Conservation (phyloP, 495 filamentous ascomycete genomes). For the Aspergillus sparsus region DNA sequence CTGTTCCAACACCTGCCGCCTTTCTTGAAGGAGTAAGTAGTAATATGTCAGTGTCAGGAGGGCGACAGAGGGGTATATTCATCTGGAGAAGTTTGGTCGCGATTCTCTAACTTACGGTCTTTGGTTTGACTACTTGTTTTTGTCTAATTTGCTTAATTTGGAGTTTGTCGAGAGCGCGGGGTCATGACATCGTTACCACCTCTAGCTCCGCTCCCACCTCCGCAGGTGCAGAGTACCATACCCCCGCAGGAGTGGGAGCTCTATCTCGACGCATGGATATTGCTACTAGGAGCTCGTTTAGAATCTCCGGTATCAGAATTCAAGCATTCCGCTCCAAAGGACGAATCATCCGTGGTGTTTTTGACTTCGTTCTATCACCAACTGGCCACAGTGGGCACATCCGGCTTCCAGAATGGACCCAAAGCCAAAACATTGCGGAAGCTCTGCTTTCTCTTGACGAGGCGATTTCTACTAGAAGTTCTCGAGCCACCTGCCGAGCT, state of each 20-base stretch:
- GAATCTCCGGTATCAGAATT: constrained; percentile 58
- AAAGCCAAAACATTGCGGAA: constrained; percentile 59
- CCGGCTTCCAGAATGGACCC: constrained; percentile 43
- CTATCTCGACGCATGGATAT: constrained; percentile 76
- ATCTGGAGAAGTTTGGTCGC: not conserved
- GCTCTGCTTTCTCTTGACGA: constrained; percentile 62
- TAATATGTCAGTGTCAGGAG: constrained; percentile 8
- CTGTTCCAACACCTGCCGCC: not conserved
- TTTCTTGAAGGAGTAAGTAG: not conserved
- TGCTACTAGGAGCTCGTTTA: constrained; percentile 63
- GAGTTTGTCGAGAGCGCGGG: not conserved
- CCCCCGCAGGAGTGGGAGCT: constrained; percentile 72
- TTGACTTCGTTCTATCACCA: constrained; percentile 63
- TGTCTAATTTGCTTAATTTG: not conserved
- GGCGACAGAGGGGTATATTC: not conserved
- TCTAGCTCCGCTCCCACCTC: constrained; percentile 73
- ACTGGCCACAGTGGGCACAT: constrained; percentile 37
- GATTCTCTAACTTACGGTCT: not conserved
- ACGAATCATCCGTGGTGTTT: constrained; percentile 59
- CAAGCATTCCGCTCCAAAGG: constrained; percentile 44
- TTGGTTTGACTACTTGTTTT: not conserved
- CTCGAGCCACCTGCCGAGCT: constrained; percentile 28
- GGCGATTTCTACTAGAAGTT: constrained; percentile 37
- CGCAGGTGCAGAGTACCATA: constrained; percentile 64
- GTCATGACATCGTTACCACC: constrained; percentile 59